Evolutionary conservation across 257 asterid species (phyloP), one percentile per base, ranked within the genome.

Genomic region (Lantana camara): DNA sequence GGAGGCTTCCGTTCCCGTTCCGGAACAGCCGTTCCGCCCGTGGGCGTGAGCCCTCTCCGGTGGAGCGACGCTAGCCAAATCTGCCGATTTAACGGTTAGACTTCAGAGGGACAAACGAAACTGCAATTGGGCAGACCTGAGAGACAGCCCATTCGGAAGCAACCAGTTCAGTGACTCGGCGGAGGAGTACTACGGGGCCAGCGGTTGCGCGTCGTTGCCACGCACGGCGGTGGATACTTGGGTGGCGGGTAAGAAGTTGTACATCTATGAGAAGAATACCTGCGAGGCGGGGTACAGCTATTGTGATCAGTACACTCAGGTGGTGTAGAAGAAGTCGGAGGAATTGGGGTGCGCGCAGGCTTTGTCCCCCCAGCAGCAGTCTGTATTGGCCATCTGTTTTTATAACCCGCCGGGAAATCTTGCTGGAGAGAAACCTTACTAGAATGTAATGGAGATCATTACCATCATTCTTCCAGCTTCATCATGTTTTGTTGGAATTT

Each of bases 251-350:
- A 85, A 84, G 92, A 73, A 60, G 73, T 87, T 64, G 63, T 93
- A 93, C 42, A 46, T 48, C 57, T 90, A 93, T 48, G 86, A 37
- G 1, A 75, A 78, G 41, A 90, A 87, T 59, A 69, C 96, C 0
- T 93, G 99, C 63, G 71, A 69, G 21, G 35, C 62, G 56, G 86
- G 63, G 20, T 83, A 76, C 68, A 68, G 53, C 3, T n/a, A n/a
- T n/a, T 93, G 99, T 47, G 97, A 95, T 13, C 94, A 83, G 30
- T 93, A 93, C 72, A 93, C 99, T 0, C 99, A 93, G 81, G 90
- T 93, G 55, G 96, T 93, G 70, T 93, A 97, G 97, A 75, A 48
- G 88, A 63, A 82, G 45, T 73, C 99, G 30, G 7, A 22, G 48
- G 93, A 88, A 55, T 14, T 93, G 73, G 99, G 99, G 0, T 93